Percentiles rank a stretch among this genome's conserved stretches.
phyloP scores from a whole-genome alignment of 805 yeast species.

The Candida yuanshanica region DNA sequence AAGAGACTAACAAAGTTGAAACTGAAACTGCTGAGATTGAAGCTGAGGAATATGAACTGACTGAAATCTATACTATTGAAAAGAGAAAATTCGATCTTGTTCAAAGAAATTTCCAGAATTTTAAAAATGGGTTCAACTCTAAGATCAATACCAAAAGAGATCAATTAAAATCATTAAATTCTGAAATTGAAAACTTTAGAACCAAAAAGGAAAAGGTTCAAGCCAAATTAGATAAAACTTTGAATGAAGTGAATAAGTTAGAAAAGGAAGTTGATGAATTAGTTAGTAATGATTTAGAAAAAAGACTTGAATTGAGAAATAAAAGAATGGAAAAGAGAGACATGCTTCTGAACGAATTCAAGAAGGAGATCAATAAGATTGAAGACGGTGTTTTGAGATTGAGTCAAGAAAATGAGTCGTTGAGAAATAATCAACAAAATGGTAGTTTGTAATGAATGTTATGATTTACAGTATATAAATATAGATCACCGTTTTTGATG shows the following conservation, averaged over 20 bases:
- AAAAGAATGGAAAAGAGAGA: slow-evolving; percentile 19
- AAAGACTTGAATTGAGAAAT: slow-evolving; percentile 14
- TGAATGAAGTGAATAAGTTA: slow-evolving; percentile 12
- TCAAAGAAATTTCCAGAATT: slow-evolving; percentile 26
- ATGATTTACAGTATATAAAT: no score
- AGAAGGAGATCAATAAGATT: slow-evolving; percentile 19
- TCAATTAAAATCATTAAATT: slow-evolving; percentile 21
- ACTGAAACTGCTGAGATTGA: slow-evolving; percentile 11
- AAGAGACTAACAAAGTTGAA: slow-evolving; percentile 19
- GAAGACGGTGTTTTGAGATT: slow-evolving; percentile 14
- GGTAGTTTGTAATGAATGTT: neutral
- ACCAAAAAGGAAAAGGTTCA: slow-evolving; percentile 30
- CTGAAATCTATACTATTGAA: slow-evolving; percentile 32
- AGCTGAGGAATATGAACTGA: slow-evolving; percentile 29
- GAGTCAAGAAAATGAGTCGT: slow-evolving; percentile 14
- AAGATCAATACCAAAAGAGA: slow-evolving; percentile 20
- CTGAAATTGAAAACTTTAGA: slow-evolving; percentile 25
- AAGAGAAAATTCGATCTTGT: slow-evolving; percentile 34
- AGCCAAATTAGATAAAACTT: slow-evolving; percentile 26
- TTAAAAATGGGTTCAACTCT: slow-evolving; percentile 25
- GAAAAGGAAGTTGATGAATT: slow-evolving; percentile 14
- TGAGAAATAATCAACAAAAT: slow-evolving; percentile 5
- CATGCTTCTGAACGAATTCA: slow-evolving; percentile 20
- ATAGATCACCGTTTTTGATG: no score
- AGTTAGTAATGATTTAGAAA: slow-evolving; percentile 9